A percentile compares a stretch with the other conserved stretches of the same genome.
phyloP scores from a whole-genome alignment of 352 stramenopile genomes.

The Pythium guiyangense region DNA sequence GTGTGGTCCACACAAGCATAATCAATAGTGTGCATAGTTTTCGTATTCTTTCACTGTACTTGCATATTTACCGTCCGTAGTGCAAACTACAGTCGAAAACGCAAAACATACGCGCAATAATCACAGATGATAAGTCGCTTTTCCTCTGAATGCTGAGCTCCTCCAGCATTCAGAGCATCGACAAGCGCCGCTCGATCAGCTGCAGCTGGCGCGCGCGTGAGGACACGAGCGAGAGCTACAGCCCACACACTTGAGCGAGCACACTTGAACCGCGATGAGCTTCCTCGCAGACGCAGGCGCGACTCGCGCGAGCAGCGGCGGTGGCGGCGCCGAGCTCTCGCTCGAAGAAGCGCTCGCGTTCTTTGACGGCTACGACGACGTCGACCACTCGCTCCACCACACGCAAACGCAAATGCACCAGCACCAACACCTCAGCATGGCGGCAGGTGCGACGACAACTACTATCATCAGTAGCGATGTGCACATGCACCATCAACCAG shows the following conservation, averaged over 20 bases:
- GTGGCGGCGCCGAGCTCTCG: conserved; percentile 7
- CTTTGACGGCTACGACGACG: conserved; percentile 16
- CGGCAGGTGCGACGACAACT: background rate
- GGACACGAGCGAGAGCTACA: background rate
- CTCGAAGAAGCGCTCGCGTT: conserved; percentile 18
- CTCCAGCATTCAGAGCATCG: no score
- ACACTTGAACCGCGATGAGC: conserved; percentile 1
- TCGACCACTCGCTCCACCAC: conserved; percentile 3
- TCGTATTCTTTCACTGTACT: no score
- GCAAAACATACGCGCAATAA: no score
- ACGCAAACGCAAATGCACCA: conserved; percentile 1
- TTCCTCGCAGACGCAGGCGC: conserved; percentile 4
- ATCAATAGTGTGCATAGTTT: no score
- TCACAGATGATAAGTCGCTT: no score
- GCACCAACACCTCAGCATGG: background rate
- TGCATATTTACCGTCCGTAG: no score
- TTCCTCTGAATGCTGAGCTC: no score
- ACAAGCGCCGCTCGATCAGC: no score
- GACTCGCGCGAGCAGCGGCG: background rate
- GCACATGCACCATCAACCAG: background rate
- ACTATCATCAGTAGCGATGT: background rate
- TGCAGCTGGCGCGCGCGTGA: background rate
- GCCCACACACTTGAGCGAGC: background rate
- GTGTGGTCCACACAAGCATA: no score
- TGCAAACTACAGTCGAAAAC: no score